Evolutionary conservation across 331 rosid species (phyloP), one percentile per base, ranked within the genome.

Genomic region (Prunus yedoensis): DNA sequence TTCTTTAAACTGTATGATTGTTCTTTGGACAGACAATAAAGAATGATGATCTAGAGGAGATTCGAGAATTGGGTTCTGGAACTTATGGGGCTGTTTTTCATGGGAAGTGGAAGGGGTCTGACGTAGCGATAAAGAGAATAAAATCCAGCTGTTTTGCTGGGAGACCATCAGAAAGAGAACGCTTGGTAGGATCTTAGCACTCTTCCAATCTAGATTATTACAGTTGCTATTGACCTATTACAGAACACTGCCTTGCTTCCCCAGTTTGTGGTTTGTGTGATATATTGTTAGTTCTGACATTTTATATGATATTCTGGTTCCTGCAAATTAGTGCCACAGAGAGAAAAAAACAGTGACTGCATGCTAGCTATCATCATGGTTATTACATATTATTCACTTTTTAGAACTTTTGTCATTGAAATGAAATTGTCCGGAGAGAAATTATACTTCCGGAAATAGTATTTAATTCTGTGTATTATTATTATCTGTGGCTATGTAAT

Each of bases 21-120:
- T 74, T 68, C 35, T 71, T 82, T 75, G 76, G 70, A 75, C 87
- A 95, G 99, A 89, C 97, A 49, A 95, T 95, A 73, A 95, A 70
- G 80, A 95, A 92, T 74, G 97, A 91, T 72, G 99, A 95, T 91
- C 83, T 95, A 74, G 99, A 92, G 87, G 99, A 95, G 88, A 91
- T 92, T 76, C 94, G 99, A 4, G 99, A 92, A 83, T 84, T 95
- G 61, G 99, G 99, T 64, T 87, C 98, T 79, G 99, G 99, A 86
- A 95, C 99, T 52, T 95, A 92, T 67, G 99, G 99, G 54, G 79
- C 99, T 79, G 99, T 95, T 83, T 95, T 66, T 85, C 98, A 95
- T 78, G 99, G 99, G 73, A 95, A 95, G 85, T 95, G 99, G 99
- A 91, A 84, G 85, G 99, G 99, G 69, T 95, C 99, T 79, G 97